A percentile compares a stretch with the other conserved stretches of the same genome.
phyloP scores from a whole-genome alignment of 2,329 filamentous ascomycete species.

The Erysiphe neolycopersici region DNA sequence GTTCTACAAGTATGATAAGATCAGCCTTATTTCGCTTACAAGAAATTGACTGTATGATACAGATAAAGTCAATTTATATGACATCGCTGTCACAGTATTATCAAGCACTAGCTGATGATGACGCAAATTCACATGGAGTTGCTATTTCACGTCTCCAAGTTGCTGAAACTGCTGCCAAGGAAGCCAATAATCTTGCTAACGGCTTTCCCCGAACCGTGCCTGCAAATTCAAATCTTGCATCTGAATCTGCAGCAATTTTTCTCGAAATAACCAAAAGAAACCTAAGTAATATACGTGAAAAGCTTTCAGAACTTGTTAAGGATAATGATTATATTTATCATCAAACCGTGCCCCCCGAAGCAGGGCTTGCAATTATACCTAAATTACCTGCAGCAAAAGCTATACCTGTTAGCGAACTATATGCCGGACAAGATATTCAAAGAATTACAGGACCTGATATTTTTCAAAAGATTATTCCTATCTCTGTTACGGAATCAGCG shows the following conservation, averaged over 20 bases:
- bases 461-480: conserved; percentile 86
- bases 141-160: conserved; percentile 62
- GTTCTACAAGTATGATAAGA: conserved; percentile 39
- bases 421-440: conserved; percentile 91
- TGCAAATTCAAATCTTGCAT: conserved; percentile 54
- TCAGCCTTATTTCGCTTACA: neutral
- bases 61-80: conserved; percentile 61
- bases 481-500: conserved; percentile 86
- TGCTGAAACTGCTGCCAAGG: conserved; percentile 52
- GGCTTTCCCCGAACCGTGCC: conserved; percentile 59
- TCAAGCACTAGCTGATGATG: conserved; percentile 73
- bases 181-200: conserved; percentile 50
- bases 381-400: conserved; percentile 91
- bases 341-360: conserved; percentile 66
- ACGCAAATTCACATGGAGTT: conserved; percentile 62
- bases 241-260: conserved; percentile 49
- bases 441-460: conserved; percentile 91
- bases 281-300: conserved; percentile 52
- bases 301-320: conserved; percentile 47
- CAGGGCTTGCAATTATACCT: conserved; percentile 51
- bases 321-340: conserved; percentile 99
- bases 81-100: conserved; percentile 77
- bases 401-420: conserved; percentile 87
- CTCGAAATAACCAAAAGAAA: conserved; percentile 70
- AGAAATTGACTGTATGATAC: neutral